Conservation (phyloP, 2,329 filamentous ascomycete genomes). For the Hortaea werneckii region DNA sequence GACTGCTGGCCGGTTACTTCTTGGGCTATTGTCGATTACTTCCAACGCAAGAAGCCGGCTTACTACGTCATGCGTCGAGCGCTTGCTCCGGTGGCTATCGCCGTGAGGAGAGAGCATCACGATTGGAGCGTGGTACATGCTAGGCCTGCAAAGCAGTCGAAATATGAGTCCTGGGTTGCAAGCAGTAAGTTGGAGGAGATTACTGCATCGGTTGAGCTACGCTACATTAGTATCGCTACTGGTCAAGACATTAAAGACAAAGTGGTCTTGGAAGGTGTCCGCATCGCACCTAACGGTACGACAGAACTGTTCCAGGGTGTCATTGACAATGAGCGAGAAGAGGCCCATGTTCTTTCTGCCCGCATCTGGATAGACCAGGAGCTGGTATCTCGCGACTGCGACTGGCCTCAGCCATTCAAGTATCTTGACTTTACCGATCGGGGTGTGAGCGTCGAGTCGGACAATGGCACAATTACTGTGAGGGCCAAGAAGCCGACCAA, state of each 20-base stretch:
- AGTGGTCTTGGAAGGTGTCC: slow-evolving; percentile 38
- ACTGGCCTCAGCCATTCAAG: slow-evolving; percentile 53
- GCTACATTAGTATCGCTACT: slow-evolving; percentile 45
- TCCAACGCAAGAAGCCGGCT: slow-evolving; percentile 65
- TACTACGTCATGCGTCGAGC: slow-evolving; percentile 72
- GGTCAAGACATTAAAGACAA: slow-evolving; percentile 45
- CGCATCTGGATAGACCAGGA: slow-evolving; percentile 43
- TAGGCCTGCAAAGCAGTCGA: slow-evolving; percentile 42
- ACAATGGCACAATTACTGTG: slow-evolving; percentile 35
- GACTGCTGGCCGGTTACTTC: slow-evolving; percentile 80
- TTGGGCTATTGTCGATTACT: slow-evolving; percentile 71
- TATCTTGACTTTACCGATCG: slow-evolving; percentile 45
- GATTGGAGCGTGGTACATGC: slow-evolving; percentile 52
- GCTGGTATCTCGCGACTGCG: slow-evolving; percentile 45
- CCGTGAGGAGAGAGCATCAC: slow-evolving; percentile 53
- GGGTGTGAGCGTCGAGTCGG: slow-evolving; percentile 33
- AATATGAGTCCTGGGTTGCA: slow-evolving; percentile 48
- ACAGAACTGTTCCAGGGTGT: slow-evolving; percentile 43
- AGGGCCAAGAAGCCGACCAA: slow-evolving; percentile 45
- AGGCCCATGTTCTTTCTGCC: slow-evolving; percentile 44
- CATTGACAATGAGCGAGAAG: slow-evolving; percentile 42
- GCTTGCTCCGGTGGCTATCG: slow-evolving; percentile 61
- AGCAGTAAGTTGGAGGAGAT: slow-evolving; percentile 38
- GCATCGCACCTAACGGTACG: slow-evolving; percentile 44
- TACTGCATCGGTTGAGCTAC: slow-evolving; percentile 40